These are phyloP conservation scores for Neurospora sp. DNA, from an alignment of 2,329 filamentous ascomycete genomes.

Conservation along the genomic window DNA sequence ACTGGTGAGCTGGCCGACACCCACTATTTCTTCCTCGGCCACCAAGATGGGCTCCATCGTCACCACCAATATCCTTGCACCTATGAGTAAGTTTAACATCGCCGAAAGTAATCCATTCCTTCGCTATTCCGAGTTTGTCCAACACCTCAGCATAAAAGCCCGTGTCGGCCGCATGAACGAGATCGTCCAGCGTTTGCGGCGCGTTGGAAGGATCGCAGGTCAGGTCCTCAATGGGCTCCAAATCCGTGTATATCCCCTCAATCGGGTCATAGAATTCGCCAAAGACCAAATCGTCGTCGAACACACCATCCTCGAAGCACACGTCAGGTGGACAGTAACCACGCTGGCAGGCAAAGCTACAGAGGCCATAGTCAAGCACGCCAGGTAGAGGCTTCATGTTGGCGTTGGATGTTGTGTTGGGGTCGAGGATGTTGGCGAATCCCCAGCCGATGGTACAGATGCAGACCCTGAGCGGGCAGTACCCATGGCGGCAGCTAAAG, in stretches of 20 bases:
- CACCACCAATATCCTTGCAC: not conserved
- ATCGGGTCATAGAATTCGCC: not conserved
- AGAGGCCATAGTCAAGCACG: not conserved
- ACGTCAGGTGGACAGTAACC: not conserved
- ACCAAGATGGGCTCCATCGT: no score
- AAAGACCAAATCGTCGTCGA: not conserved
- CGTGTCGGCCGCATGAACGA: no score
- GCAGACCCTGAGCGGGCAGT: not conserved
- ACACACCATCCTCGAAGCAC: not conserved
- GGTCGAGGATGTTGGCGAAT: not conserved
- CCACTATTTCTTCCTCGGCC: not conserved
- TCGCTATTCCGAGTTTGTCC: no score
- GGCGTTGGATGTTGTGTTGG: not conserved
- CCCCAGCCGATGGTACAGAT: not conserved
- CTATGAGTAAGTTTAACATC: not conserved
- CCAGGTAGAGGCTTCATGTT: not conserved
- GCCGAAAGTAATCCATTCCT: no score
- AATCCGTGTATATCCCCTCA: not conserved
- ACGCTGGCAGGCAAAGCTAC: not conserved
- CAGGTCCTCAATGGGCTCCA: no score
- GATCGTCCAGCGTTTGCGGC: no score
- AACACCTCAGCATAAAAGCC: no score
- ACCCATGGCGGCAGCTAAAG: constrained; percentile 1
- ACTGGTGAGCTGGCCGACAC: not conserved
- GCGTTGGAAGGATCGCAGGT: no score